Percentiles rank a stretch among this genome's conserved stretches.
Evolutionary conservation across 176 grass and related monocot species (phyloP).

Genomic region (Aegilops bicornis): DNA sequence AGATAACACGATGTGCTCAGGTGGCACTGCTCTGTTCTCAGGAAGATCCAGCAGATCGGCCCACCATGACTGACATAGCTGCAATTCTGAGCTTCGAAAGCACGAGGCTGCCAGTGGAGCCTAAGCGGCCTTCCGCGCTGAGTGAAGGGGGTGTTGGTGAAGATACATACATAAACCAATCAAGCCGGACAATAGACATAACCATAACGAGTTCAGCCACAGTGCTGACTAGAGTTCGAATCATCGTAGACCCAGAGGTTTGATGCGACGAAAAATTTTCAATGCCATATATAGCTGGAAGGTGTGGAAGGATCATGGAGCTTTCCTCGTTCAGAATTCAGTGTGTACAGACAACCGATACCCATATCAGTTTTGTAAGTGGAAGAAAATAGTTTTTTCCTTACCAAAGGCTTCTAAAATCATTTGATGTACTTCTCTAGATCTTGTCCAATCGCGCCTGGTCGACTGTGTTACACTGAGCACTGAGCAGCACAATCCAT

Average conservation of each 20-base stretch:
- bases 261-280: not conserved
- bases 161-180: not conserved
- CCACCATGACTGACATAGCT: conserved; percentile 34
- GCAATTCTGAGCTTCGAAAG: conserved; percentile 35
- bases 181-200: conserved; percentile 44
- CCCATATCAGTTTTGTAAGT: no score
- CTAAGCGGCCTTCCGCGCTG: conserved; percentile 24
- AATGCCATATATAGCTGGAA: not conserved
- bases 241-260: conserved; percentile 32
- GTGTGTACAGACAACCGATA: no score
- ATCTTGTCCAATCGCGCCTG: no score
- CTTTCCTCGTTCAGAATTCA: no score
- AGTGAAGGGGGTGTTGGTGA: no score
- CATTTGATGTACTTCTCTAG: no score
- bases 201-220: conserved; percentile 34
- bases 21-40: conserved; percentile 50
- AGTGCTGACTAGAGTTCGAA: conserved; percentile 20
- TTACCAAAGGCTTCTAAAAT: no score
- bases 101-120: not conserved
- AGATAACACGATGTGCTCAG: conserved; percentile 17
- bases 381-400: no score
- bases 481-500: no score
- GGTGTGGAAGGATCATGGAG: not conserved
- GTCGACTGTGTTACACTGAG: no score
- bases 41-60: conserved; percentile 44